Conservation (phyloP, 495 filamentous ascomycete genomes). For the Acidiella bohemica region DNA sequence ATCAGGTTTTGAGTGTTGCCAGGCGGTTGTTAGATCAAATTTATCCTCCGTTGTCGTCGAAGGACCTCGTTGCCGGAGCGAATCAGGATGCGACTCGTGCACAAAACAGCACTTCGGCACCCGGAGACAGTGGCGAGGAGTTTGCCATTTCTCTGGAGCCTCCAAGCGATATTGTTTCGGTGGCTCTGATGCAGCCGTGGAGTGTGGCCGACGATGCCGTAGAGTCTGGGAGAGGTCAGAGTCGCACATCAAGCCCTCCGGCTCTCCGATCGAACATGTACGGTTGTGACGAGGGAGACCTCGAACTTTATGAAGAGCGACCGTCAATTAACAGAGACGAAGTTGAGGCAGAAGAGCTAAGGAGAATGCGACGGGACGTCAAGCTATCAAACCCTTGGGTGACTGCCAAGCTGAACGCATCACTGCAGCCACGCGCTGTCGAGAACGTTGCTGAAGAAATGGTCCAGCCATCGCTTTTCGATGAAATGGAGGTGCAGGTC, state of each 20-base stretch:
- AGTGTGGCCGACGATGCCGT: too few relatives aligned
- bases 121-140: conserved; percentile 1
- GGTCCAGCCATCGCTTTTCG: too few relatives aligned
- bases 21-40: conserved; percentile 41
- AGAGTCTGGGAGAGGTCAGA: too few relatives aligned
- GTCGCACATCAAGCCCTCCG: too few relatives aligned
- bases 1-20: conserved; percentile 37
- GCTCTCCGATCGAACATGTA: conserved; percentile 20
- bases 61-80: too few relatives aligned
- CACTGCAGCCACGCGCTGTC: conserved; percentile 10
- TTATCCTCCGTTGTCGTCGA: conserved; percentile 30
- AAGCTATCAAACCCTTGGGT: conserved; percentile 45
- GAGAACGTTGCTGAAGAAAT: background rate
- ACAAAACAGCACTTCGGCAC: too few relatives aligned
- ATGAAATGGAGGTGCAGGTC: background rate
- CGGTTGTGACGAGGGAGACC: conserved; percentile 18
- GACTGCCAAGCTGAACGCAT: conserved; percentile 44
- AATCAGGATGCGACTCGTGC: too few relatives aligned
- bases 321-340: conserved; percentile 9
- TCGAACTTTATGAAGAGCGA: conserved; percentile 9
- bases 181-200: too few relatives aligned
- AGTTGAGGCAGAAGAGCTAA: conserved; percentile 18
- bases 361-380: conserved; percentile 10
- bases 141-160: conserved; percentile 11
- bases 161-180: background rate